These are phyloP conservation scores for Sclerotinia sclerotiorum DNA, from an alignment of 2,329 filamentous ascomycete species.

Conservation along the genomic window DNA sequence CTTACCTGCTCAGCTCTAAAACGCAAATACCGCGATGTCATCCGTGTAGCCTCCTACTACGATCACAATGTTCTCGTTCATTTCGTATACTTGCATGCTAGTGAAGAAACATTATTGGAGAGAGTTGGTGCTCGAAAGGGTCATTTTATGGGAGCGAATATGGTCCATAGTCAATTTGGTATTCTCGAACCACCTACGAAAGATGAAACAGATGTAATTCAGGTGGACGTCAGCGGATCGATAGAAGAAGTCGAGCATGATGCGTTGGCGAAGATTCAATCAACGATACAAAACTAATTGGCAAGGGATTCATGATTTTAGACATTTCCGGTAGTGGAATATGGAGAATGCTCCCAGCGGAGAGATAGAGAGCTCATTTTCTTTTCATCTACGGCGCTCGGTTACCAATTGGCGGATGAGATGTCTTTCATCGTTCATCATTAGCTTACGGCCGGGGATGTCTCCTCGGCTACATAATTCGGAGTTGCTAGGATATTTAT, in stretches of 20 bases:
- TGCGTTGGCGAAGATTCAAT: constrained; percentile 55
- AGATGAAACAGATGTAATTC: constrained; percentile 71
- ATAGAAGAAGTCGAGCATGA: constrained; percentile 60
- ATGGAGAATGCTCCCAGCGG: constrained; percentile 4
- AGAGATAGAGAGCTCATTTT: background rate
- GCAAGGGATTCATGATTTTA: constrained; percentile 23
- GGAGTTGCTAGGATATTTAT: constrained; percentile 15
- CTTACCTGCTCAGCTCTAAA: constrained; percentile 95
- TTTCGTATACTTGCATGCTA: constrained; percentile 86
- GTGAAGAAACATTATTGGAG: constrained; percentile 71
- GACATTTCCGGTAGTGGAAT: background rate
- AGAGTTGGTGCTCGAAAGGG: constrained; percentile 73
- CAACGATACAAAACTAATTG: constrained; percentile 29
- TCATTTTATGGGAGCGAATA: constrained; percentile 94
- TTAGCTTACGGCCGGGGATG: background rate
- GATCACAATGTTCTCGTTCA: constrained; percentile 74
- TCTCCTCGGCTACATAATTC: constrained; percentile 6
- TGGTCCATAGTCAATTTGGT: constrained; percentile 91
- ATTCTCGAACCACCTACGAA: constrained; percentile 77
- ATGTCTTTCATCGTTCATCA: constrained; percentile 13
- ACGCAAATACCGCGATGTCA: constrained; percentile 93
- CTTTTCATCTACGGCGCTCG: constrained; percentile 19
- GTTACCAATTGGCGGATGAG: constrained; percentile 16
- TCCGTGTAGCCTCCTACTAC: constrained; percentile 77
- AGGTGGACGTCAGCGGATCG: constrained; percentile 64